These are phyloP conservation scores for Mycena rosella DNA, from an alignment of 768 basidiomycete genomes.

Conservation along the genomic window DNA sequence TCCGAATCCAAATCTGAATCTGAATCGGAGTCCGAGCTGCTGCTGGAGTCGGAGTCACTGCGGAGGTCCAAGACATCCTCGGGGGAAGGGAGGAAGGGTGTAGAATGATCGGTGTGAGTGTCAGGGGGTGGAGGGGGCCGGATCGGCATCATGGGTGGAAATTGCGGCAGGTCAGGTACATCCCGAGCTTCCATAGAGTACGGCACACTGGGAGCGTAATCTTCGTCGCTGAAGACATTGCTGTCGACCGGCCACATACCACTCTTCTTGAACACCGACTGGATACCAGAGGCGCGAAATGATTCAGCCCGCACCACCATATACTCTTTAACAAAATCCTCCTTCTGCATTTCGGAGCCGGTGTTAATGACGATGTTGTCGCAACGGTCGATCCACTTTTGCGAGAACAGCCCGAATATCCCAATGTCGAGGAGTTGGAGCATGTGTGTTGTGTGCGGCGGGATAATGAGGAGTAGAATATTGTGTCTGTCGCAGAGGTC, in stretches of 20 bases:
- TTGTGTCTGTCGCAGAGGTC: slow-evolving; percentile 44
- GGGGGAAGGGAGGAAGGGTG: no score
- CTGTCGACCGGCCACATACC: slow-evolving; percentile 32
- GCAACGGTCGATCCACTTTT: slow-evolving; percentile 45
- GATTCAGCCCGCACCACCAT: slow-evolving; percentile 37
- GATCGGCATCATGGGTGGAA: neutral
- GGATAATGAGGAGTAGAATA: slow-evolving; percentile 52
- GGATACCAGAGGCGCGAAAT: slow-evolving; percentile 36
- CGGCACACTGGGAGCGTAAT: slow-evolving; percentile 41
- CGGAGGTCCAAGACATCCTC: neutral
- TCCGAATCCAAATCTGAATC: neutral
- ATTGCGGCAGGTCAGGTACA: neutral
- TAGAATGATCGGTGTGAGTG: no score
- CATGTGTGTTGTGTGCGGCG: slow-evolving; percentile 56
- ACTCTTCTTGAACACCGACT: slow-evolving; percentile 33
- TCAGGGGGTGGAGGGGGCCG: neutral
- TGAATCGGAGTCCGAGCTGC: neutral
- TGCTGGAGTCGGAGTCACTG: neutral
- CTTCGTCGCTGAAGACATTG: slow-evolving; percentile 37
- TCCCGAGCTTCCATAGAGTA: neutral
- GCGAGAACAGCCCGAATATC: slow-evolving; percentile 51
- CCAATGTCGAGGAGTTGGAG: slow-evolving; percentile 61
- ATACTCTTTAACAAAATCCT: slow-evolving; percentile 47
- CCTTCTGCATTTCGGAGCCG: slow-evolving; percentile 40
- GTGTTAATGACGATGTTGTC: slow-evolving; percentile 37